These are phyloP conservation scores for Entophlyctis luteolus DNA, from an alignment of 192 early-diverging fungal genomes.

Conservation along the genomic window DNA sequence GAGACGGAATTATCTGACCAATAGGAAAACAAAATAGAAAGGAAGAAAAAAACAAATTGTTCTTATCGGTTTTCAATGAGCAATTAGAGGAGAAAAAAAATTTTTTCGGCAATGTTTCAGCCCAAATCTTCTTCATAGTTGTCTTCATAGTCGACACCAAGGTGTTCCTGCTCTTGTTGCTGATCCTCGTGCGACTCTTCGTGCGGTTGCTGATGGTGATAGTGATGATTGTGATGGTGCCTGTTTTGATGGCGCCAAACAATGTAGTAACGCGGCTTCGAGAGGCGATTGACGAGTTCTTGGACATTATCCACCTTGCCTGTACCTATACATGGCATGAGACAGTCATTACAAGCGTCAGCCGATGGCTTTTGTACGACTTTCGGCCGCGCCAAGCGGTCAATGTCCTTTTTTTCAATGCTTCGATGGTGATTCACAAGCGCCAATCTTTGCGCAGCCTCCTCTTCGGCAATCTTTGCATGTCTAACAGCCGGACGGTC, in stretches of 20 bases:
- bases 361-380: background rate
- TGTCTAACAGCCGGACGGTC: background rate
- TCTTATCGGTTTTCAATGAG: no score
- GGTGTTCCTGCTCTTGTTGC: no score
- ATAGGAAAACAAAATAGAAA: no score
- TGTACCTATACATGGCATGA: background rate
- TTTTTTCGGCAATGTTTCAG: no score
- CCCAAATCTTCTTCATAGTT: no score
- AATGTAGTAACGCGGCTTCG: slow-evolving; percentile 19
- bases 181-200: no score
- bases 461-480: background rate
- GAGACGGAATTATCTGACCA: no score
- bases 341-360: no score
- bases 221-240: background rate
- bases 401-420: background rate
- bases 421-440: background rate
- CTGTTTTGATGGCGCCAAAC: slow-evolving; percentile 8
- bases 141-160: no score
- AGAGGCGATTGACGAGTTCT: background rate
- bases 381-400: slow-evolving; percentile 20
- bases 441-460: background rate
- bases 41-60: no score
- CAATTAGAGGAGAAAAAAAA: no score
- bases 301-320: background rate
- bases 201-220: background rate